These are phyloP conservation scores for Cochlearia excelsa DNA, from an alignment of 345 rosid genomes.

Conservation along the genomic window DNA sequence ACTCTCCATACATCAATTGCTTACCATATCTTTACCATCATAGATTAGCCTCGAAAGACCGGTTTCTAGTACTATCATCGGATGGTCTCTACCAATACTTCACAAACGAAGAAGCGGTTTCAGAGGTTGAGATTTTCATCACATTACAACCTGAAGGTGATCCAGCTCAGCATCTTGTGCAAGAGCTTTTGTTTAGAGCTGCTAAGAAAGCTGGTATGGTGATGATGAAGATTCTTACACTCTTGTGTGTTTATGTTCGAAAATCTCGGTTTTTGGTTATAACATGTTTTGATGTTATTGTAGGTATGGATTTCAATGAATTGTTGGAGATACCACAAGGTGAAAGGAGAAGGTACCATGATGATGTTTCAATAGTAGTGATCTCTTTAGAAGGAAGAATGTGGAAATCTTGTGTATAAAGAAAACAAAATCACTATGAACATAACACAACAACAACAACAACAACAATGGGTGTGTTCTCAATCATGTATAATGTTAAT, in stretches of 20 bases:
- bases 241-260: background rate
- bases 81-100: conserved; percentile 91
- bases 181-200: conserved; percentile 81
- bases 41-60: conserved; percentile 65
- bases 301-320: conserved; percentile 92
- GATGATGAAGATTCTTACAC: background rate
- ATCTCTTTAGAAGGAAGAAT: conserved; percentile 92
- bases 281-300: conserved; percentile 14
- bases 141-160: conserved; percentile 88
- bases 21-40: conserved; percentile 76
- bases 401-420: conserved; percentile 95
- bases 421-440: conserved; percentile 7
- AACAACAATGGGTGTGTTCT: conserved; percentile 8
- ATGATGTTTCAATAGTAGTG: conserved; percentile 81
- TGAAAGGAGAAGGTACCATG: conserved; percentile 85
- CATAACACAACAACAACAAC: conserved; percentile 6
- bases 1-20: conserved; percentile 69
- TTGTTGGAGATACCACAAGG: conserved; percentile 90
- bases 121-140: conserved; percentile 81
- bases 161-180: conserved; percentile 90
- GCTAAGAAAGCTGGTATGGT: conserved; percentile 86
- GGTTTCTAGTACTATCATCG: conserved; percentile 72
- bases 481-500: conserved; percentile 26
- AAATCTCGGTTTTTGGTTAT: background rate
- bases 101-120: conserved; percentile 83